Conservation (phyloP, 805 yeast species). For the Candida orba region DNA sequence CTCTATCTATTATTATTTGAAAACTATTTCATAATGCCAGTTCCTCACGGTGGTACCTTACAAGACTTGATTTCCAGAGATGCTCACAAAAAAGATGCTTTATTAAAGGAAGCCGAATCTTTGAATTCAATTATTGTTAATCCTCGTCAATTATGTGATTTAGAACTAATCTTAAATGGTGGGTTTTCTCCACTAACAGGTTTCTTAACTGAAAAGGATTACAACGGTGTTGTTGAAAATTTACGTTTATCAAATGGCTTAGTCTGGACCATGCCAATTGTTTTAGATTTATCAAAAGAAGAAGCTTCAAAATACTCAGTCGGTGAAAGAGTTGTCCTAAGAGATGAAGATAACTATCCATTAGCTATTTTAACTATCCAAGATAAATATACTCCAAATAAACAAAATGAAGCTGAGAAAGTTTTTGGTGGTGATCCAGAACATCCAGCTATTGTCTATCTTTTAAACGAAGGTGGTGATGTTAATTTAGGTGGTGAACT, state of each 20-base stretch:
- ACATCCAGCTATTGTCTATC: constrained; percentile 84
- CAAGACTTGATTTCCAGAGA: constrained; percentile 86
- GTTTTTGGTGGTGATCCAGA: constrained; percentile 97
- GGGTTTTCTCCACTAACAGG: constrained; percentile 84
- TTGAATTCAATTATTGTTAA: constrained; percentile 48
- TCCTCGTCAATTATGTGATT: constrained; percentile 87
- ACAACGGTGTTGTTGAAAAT: constrained; percentile 54
- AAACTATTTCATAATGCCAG: constrained; percentile 37
- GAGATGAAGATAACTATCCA: constrained; percentile 73
- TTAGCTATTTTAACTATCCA: constrained; percentile 76
- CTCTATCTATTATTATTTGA: no score
- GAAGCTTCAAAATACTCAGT: constrained; percentile 36
- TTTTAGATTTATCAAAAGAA: constrained; percentile 60
- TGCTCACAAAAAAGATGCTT: constrained; percentile 44
- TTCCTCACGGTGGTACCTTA: constrained; percentile 89
- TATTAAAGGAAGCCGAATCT: constrained; percentile 51
- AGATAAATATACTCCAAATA: constrained; percentile 78
- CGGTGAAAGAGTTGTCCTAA: constrained; percentile 62
- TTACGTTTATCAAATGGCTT: constrained; percentile 70
- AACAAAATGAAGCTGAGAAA: constrained; percentile 67
- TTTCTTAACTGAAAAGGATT: constrained; percentile 57
- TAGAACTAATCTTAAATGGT: constrained; percentile 87
- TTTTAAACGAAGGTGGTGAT: constrained; percentile 69
- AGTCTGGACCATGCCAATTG: constrained; percentile 91
- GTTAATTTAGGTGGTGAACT: constrained; percentile 82